Base-by-base conservation (phyloP, 257 asterid species). In the Gentiana macrophylla region DNA sequence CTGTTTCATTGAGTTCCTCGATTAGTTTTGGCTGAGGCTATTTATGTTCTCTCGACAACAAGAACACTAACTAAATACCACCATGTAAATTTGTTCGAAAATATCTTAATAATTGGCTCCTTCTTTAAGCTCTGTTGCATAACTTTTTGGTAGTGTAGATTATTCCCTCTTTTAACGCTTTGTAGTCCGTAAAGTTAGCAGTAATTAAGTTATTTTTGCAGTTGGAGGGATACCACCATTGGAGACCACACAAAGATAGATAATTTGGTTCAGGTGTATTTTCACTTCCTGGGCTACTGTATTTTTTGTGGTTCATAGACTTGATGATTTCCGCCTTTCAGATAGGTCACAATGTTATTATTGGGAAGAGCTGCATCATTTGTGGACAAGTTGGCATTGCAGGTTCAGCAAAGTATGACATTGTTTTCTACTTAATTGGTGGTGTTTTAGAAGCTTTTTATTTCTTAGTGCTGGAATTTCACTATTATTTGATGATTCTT, bases 361-460 rank as follows among this genome's bases (percentile, higher is more conserved):
- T 83, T 12, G 95, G 95, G 59, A 70, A 75, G 61, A 79, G 63
- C 71, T 86, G 95, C 79, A 77, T 89, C 70, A 57, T 86, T 49
- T 86, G 97, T 57, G 97, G 97, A 61, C 98, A 84, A 78, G 96
- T 75, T 59, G 98, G 97, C 53, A 66, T 87, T 64, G 98, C 98
- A 0, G 98, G 97, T 60, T 91, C 95, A 67, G 95, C 51, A 50
- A 84, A 84, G 96, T 91, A 82, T 13, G 78, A 49, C 49, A 32
- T 37, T 50, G 41, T 65, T 43, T 51, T 24, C 3, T 12, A 3
- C 49, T 35, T 60, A 8, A 9, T 46, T 13, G 4, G 5, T 37
- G 35, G 8, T 12, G 9, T 35, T 9, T 58, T 4, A 12, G 2
- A 50, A 45, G 24, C 2, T 8, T 24, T n/a, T 37, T 33, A 13